Evolutionary conservation across 768 basidiomycete genomes (phyloP).

Genomic region (Mycena metata): DNA sequence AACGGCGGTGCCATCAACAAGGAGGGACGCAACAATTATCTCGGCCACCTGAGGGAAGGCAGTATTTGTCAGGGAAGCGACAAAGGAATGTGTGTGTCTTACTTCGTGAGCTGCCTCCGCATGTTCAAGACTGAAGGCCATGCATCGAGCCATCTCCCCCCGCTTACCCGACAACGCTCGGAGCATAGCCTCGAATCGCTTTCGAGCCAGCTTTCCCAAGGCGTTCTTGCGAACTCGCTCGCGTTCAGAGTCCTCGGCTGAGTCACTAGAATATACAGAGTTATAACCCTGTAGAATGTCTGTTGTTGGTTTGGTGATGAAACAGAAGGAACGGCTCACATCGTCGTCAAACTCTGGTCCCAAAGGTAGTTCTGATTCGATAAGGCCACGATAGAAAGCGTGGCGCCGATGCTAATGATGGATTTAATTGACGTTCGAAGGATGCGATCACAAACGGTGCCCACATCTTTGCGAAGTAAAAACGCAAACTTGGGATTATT

Average conservation of each 20-base stretch:
- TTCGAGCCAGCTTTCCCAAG: constrained; percentile 84
- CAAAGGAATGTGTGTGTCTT: constrained; percentile 26
- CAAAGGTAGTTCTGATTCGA: constrained; percentile 66
- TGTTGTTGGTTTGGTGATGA: constrained; percentile 15
- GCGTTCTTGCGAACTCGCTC: constrained; percentile 83
- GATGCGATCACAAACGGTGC: constrained; percentile 37
- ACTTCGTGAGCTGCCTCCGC: constrained; percentile 97
- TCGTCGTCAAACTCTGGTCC: constrained; percentile 88
- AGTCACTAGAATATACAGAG: constrained; percentile 92
- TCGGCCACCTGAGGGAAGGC: constrained; percentile 77
- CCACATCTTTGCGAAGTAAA: constrained; percentile 69
- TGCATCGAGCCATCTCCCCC: constrained; percentile 93
- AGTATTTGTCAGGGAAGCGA: not conserved
- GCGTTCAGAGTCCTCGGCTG: constrained; percentile 92
- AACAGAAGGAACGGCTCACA: constrained; percentile 50
- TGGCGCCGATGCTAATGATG: constrained; percentile 74
- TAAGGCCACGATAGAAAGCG: constrained; percentile 76
- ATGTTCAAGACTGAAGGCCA: constrained; percentile 97
- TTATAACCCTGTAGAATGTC: constrained; percentile 76
- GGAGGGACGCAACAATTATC: constrained; percentile 88
- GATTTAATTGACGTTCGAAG: not conserved
- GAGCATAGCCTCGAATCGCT: constrained; percentile 92
- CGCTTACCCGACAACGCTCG: constrained; percentile 87
- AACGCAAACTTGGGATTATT: constrained; percentile 89
- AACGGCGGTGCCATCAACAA: constrained; percentile 94